phyloP scores from a whole-genome alignment of 495 filamentous ascomycete genomes.

The Xylaria longipes region DNA sequence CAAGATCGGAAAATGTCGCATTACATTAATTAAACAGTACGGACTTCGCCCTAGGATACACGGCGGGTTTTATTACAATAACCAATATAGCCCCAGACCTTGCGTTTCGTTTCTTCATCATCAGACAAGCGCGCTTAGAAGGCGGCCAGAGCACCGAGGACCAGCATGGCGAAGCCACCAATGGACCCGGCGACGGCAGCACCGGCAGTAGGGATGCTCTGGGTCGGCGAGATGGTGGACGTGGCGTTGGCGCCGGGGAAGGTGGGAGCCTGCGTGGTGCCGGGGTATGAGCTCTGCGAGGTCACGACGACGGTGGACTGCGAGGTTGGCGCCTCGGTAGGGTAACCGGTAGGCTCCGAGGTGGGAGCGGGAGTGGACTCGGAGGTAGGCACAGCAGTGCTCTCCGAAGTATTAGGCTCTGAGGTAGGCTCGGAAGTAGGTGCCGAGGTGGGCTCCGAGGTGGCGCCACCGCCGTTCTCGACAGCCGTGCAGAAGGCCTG shows the following conservation, averaged over 20 bases:
- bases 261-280: slow-evolving; percentile 11
- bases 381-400: background rate
- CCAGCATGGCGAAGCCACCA: slow-evolving; percentile 35
- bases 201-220: slow-evolving; percentile 31
- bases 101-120: background rate
- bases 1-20: background rate
- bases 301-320: background rate
- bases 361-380: background rate
- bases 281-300: slow-evolving; percentile 19
- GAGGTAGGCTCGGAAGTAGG: slow-evolving; percentile 6
- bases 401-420: background rate
- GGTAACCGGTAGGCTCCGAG: slow-evolving; percentile 1
- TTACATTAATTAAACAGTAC: slow-evolving; percentile 20
- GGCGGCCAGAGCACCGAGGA: slow-evolving; percentile 38
- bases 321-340: slow-evolving; percentile 1
- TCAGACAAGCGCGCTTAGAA: slow-evolving; percentile 29
- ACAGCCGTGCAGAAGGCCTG: slow-evolving; percentile 43
- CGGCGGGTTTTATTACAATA: background rate
- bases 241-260: background rate
- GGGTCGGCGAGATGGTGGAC: slow-evolving; percentile 2
- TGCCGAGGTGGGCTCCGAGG: slow-evolving; percentile 3
- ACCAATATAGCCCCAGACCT: background rate
- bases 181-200: slow-evolving; percentile 31
- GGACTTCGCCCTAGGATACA: background rate
- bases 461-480: slow-evolving; percentile 26